These are phyloP conservation scores for Schizothecium vesticola DNA, from an alignment of 495 filamentous ascomycete genomes.

Conservation along the genomic window DNA sequence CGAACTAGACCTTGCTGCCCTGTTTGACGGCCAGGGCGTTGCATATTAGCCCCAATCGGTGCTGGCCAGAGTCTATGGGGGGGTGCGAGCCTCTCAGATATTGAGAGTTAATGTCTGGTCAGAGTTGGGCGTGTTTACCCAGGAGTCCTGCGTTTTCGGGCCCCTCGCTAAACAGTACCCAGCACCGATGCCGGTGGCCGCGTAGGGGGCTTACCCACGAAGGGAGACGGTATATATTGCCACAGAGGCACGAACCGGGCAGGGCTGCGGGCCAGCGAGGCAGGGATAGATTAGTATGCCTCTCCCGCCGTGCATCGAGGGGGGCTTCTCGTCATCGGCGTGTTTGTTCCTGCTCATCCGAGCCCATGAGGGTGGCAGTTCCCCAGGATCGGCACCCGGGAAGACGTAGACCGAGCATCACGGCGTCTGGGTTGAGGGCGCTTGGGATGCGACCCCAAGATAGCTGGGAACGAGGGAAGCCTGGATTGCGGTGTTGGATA, in stretches of 20 bases:
- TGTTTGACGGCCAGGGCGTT: not conserved
- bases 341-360: not conserved
- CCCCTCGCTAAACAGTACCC: not conserved
- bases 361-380: not conserved
- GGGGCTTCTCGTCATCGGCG: conserved; percentile 4
- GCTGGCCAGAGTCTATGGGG: not conserved
- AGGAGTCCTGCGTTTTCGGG: conserved; percentile 5
- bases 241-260: conserved; percentile 9
- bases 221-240: conserved; percentile 6
- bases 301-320: not conserved
- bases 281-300: conserved; percentile 5
- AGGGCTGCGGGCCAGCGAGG: conserved; percentile 9
- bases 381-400: conserved; percentile 5
- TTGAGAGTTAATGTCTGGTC: not conserved
- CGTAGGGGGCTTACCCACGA: conserved; percentile 3
- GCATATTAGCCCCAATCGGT: not conserved
- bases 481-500: not conserved
- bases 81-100: not conserved
- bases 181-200: not conserved
- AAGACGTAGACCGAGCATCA: conserved; percentile 5
- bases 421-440: not conserved
- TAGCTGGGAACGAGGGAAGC: not conserved
- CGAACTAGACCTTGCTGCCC: not conserved
- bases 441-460: not conserved
- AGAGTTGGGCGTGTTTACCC: not conserved